These are phyloP conservation scores for Corymbia citriodora DNA, from an alignment of 441 rosid species.

Conservation along the genomic window DNA sequence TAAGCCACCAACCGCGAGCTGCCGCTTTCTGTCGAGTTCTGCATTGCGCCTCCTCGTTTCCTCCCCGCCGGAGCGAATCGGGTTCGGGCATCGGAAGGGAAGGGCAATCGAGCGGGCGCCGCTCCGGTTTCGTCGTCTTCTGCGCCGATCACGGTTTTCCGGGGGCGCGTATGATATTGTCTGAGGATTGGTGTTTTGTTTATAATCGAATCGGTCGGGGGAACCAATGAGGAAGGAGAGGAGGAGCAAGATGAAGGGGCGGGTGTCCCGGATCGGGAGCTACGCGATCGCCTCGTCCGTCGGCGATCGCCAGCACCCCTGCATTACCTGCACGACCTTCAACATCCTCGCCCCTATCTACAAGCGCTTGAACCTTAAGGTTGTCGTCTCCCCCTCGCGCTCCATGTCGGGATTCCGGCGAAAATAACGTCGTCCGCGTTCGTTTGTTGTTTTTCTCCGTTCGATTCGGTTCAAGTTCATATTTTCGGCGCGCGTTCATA, in stretches of 20 bases:
- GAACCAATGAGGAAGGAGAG: not conserved
- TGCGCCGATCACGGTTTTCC: too few species aligned
- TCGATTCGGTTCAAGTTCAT: not conserved
- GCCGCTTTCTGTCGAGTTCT: not conserved
- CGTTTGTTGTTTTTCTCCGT: not conserved
- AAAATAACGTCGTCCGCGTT: too few species aligned
- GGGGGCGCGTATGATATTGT: not conserved
- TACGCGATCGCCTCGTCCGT: slow-evolving; percentile 82
- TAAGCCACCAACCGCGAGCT: not conserved
- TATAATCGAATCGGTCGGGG: too few species aligned
- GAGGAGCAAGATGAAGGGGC: slow-evolving; percentile 37
- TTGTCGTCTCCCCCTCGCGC: not conserved
- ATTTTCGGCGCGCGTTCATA: not conserved
- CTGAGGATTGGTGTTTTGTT: not conserved
- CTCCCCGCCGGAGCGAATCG: not conserved
- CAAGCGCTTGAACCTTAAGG: slow-evolving; percentile 63
- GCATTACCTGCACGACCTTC: slow-evolving; percentile 87
- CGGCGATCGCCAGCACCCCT: slow-evolving; percentile 65
- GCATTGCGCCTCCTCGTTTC: not conserved
- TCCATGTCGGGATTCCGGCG: not conserved
- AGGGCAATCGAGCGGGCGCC: not conserved
- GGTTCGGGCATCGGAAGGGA: not conserved
- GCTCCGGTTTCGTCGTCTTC: not conserved
- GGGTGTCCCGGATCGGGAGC: slow-evolving; percentile 73
- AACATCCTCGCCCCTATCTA: slow-evolving; percentile 93